Evolutionary conservation across 108 stramenopile genomes (phyloP).

Genomic region (Ochromonas danica): DNA sequence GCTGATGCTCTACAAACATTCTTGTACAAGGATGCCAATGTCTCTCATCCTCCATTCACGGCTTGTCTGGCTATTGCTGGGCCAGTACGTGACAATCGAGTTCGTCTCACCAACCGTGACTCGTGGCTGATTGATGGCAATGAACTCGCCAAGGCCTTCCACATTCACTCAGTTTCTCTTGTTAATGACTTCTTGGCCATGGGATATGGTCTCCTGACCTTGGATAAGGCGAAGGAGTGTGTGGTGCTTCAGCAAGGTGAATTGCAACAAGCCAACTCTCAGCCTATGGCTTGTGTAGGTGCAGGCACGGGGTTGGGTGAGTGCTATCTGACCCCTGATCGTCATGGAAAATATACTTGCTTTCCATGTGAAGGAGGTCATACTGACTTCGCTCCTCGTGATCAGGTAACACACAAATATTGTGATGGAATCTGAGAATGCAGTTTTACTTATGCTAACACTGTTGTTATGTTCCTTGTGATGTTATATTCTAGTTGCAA

Average conservation of each 20-base stretch:
- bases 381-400: constrained; percentile 81
- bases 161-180: constrained; percentile 56
- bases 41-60: constrained; percentile 42
- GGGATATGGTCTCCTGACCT: constrained; percentile 88
- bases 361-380: constrained; percentile 95
- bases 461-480: background rate
- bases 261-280: background rate
- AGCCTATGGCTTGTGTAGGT: constrained; percentile 87
- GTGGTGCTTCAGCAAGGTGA: constrained; percentile 39
- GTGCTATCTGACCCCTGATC: constrained; percentile 70
- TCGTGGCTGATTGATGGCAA: background rate
- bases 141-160: constrained; percentile 41
- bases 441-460: background rate
- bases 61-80: constrained; percentile 88
- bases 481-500: background rate
- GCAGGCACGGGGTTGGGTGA: constrained; percentile 96
- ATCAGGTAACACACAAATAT: constrained; percentile 66
- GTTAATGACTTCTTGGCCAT: constrained; percentile 95
- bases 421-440: background rate
- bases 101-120: constrained; percentile 29
- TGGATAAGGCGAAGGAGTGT: constrained; percentile 51
- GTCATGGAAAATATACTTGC: constrained; percentile 67
- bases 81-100: constrained; percentile 73
- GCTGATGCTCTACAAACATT: constrained; percentile 27
- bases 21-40: constrained; percentile 21